phyloP scores from a whole-genome alignment of 345 rosid species.

The Aquilaria sinensis region DNA sequence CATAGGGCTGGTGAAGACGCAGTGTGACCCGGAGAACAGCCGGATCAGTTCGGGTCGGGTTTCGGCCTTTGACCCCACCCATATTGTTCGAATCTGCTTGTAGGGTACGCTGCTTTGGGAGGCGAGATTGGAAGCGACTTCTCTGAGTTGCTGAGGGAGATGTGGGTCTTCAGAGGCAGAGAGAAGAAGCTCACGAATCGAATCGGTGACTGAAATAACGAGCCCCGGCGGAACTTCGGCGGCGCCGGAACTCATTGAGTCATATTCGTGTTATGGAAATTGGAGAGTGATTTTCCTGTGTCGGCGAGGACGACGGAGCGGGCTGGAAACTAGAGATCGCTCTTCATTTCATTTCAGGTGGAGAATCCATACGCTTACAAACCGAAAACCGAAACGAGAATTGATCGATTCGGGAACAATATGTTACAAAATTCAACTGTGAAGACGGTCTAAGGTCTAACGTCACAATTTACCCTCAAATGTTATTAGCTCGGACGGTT shows the following conservation, averaged over 20 bases:
- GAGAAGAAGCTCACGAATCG: slow-evolving; percentile 39
- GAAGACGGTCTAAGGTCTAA: no score
- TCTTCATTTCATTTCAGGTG: no score
- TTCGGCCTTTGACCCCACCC: slow-evolving; percentile 38
- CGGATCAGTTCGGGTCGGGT: slow-evolving; percentile 43
- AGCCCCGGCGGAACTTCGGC: slow-evolving; percentile 24
- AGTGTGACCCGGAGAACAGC: slow-evolving; percentile 50
- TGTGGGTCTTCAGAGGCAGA: slow-evolving; percentile 41
- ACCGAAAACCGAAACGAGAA: no score
- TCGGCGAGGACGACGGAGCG: no score
- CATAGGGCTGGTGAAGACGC: slow-evolving; percentile 58
- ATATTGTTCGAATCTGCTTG: slow-evolving; percentile 54
- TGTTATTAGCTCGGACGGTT: no score
- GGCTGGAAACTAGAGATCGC: no score
- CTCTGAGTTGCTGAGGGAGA: slow-evolving; percentile 47
- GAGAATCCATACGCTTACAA: no score
- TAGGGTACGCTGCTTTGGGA: slow-evolving; percentile 35
- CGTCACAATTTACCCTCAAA: no score
- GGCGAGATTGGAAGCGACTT: slow-evolving; percentile 46
- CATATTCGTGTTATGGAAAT: neutral
- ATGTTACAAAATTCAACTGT: no score
- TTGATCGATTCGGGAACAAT: no score
- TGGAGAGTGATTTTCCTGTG: no score
- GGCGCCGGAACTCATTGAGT: slow-evolving; percentile 7
- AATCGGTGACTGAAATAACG: slow-evolving; percentile 26